Conservation (phyloP, 768 basidiomycete species). For the Pholiota molesta region DNA sequence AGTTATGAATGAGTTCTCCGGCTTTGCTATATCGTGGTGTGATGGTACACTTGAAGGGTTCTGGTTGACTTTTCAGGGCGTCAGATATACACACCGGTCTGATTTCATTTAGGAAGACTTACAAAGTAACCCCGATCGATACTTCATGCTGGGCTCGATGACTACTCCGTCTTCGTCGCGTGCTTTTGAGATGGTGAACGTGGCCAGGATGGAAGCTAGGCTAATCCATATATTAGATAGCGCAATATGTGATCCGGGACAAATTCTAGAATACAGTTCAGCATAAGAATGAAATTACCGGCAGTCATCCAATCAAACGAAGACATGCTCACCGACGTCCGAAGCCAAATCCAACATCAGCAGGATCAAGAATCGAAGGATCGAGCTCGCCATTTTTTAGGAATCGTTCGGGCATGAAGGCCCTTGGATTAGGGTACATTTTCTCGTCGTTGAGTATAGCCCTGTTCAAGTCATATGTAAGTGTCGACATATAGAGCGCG, state of each 20-base stretch:
- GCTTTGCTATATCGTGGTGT: constrained; percentile 30
- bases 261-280: constrained; percentile 8
- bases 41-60: constrained; percentile 32
- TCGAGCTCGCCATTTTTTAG: constrained; percentile 38
- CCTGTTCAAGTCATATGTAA: constrained; percentile 20
- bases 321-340: constrained; percentile 34
- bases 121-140: constrained; percentile 23
- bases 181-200: constrained; percentile 32
- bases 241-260: constrained; percentile 29
- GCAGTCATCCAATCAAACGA: not conserved
- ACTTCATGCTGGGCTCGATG: constrained; percentile 22
- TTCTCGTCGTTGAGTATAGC: constrained; percentile 32
- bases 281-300: not conserved
- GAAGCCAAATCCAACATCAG: constrained; percentile 37
- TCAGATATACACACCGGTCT: not conserved
- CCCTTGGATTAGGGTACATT: constrained; percentile 31
- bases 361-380: constrained; percentile 35
- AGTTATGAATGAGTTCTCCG: constrained; percentile 14
- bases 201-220: constrained; percentile 33
- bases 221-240: constrained; percentile 27
- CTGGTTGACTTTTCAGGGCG: constrained; percentile 22
- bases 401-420: constrained; percentile 48
- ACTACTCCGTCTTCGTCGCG: constrained; percentile 25
- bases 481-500: too few relatives aligned
- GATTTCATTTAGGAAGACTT: not conserved